These are phyloP conservation scores for Thielaviopsis populi DNA, from an alignment of 2,329 filamentous ascomycete species.

Conservation along the genomic window DNA sequence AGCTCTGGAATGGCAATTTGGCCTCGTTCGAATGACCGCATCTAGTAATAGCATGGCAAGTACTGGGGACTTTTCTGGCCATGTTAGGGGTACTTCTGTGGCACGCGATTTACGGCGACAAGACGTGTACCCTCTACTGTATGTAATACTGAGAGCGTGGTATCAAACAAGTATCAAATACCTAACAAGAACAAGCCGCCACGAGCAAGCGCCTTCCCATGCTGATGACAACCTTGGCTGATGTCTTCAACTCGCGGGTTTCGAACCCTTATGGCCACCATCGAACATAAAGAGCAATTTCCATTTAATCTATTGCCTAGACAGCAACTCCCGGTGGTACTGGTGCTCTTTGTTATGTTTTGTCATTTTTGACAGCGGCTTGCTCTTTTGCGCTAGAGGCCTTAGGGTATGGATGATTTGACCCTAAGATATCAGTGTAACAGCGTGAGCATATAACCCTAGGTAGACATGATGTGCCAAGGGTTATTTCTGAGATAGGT, in stretches of 20 bases:
- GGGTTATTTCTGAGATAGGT: not conserved
- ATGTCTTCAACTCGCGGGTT: too few species aligned
- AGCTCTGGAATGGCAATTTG: not conserved
- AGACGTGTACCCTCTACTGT: not conserved
- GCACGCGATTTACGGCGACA: not conserved
- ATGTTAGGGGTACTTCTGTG: not conserved
- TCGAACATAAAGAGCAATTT: too few species aligned
- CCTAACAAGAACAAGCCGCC: not conserved
- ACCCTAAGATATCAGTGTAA: not conserved
- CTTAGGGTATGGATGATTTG: not conserved
- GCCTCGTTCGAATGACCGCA: not conserved
- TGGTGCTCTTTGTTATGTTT: not conserved
- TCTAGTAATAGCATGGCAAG: not conserved
- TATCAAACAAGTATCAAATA: not conserved
- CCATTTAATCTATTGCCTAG: too few species aligned
- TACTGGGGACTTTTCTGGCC: not conserved
- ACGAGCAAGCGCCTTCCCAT: not conserved
- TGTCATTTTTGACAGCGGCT: not conserved
- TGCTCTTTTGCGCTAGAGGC: not conserved
- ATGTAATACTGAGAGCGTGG: not conserved
- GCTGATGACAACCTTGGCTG: too few species aligned
- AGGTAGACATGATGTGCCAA: not conserved
- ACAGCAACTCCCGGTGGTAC: not conserved
- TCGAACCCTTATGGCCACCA: too few species aligned
- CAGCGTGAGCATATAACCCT: not conserved